Evolutionary conservation across 2,329 filamentous ascomycete genomes (phyloP).

Genomic region (Blastomyces silverae): DNA sequence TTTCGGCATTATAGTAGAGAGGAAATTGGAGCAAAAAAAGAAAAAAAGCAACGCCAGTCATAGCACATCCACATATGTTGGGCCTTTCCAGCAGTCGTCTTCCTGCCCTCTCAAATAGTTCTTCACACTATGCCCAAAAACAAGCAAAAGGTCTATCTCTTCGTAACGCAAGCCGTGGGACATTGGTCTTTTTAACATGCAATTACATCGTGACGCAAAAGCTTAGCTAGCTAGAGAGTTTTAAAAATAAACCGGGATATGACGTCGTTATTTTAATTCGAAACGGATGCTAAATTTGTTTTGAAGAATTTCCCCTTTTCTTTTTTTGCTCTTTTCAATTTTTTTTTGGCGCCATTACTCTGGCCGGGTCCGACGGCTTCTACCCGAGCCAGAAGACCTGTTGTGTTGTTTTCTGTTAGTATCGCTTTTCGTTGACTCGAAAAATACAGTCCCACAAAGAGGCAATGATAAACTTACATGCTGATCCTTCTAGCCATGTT

Average conservation of each 20-base stretch:
- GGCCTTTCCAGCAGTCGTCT: not conserved
- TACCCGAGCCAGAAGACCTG: constrained; percentile 39
- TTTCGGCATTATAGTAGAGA: not conserved
- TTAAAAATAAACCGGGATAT: not conserved
- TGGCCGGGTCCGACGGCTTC: constrained; percentile 26
- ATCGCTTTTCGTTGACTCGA: not conserved
- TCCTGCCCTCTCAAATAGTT: not conserved
- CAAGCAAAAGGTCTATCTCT: constrained; percentile 13
- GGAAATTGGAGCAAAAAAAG: not conserved
- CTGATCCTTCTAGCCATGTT: constrained; percentile 84
- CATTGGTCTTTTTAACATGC: not conserved
- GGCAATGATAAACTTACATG: constrained; percentile 62
- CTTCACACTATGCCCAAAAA: constrained; percentile 9
- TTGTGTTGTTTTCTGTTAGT: constrained; percentile 6
- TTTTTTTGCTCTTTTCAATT: not conserved
- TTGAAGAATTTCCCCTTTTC: not conserved
- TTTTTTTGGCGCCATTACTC: not conserved
- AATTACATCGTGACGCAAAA: constrained; percentile 4
- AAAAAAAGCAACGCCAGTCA: not conserved
- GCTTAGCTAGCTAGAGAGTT: not conserved
- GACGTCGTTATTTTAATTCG: not conserved
- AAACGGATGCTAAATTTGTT: constrained; percentile 2
- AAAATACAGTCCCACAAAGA: not conserved
- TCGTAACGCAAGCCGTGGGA: constrained; percentile 3
- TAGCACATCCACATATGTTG: constrained; percentile 1